Evolutionary conservation across 1,139 yeast genomes (phyloP), one percentile per base, ranked within the genome.

Genomic region (Nakaseomyces kungkrabaensis): DNA sequence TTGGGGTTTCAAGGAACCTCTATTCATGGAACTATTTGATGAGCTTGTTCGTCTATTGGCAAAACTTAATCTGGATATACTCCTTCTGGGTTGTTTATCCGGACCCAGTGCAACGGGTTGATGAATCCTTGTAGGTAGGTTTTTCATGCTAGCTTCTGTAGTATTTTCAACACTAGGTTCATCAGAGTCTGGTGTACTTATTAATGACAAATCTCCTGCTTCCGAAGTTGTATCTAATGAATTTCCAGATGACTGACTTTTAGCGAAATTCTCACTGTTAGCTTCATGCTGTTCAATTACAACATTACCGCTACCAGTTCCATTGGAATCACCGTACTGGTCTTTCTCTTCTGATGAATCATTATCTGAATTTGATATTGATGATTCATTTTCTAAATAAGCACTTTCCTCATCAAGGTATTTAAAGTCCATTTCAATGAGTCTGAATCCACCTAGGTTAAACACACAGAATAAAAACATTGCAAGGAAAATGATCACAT

Each of bases 401-500:
- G 59, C 63, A 43, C 53, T 61, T 47, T 66, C 68, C 42, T 59
- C 63, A 51, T 64, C 67, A 26, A 60, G 52, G 49, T 65, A 61
- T 24, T 58, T 62, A 62, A 87, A 85, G 66, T 89, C 97, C 70
- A 77, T 72, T 52, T 80, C 85, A 34, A 88, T 75, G 49, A 89
- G 69, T 54, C 81, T 74, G 60, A 81, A 85, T 3, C 89, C 80
- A 3, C 97, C 97, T 38, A 84, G 66, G 56, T 85, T 84, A 68
- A 89, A 90, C 56, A 87, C 83, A 57, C 77, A 73, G 26, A 86
- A 66, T 37, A 83, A 72, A 63, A 86, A 92, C 36, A 84, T 74
- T 4, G 89, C 85, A 51, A 85, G 71, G 60, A 82, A 87, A 45
- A 90, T 82, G 63, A 90, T 83, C 24, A 87, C 83, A 65, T 85